Percentiles rank a stretch among this genome's conserved stretches.
Evolutionary conservation across 345 rosid species (phyloP).

Genomic region (Arabidopsis suecica): DNA sequence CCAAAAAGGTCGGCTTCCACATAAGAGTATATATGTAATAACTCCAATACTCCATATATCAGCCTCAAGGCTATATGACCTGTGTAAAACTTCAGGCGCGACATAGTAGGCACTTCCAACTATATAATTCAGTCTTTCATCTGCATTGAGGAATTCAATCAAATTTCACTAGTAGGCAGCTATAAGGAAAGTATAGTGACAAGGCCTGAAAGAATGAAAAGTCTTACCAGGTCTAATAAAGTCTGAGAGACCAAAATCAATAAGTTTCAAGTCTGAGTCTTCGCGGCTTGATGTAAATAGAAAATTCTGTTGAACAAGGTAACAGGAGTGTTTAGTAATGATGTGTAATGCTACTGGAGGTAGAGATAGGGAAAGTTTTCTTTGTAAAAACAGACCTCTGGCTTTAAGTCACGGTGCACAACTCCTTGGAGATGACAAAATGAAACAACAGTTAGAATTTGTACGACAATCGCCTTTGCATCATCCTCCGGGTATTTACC

Average conservation of each 20-base stretch:
- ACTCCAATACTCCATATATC: conserved; percentile 94
- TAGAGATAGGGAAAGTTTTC: background rate
- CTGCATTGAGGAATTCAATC: conserved; percentile 42
- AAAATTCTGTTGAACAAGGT: conserved; percentile 62
- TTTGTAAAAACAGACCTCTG: conserved; percentile 57
- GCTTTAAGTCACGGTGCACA: conserved; percentile 84
- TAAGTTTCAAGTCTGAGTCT: conserved; percentile 77
- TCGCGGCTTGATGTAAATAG: conserved; percentile 66
- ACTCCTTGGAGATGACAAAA: conserved; percentile 97
- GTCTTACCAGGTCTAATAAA: conserved; percentile 73
- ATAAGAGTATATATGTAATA: conserved; percentile 74
- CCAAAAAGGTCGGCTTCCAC: conserved; percentile 93
- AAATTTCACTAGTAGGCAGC: background rate
- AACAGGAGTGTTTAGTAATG: background rate
- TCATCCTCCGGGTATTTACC: conserved; percentile 85
- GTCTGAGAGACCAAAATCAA: conserved; percentile 91
- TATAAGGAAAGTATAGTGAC: conserved; percentile 6
- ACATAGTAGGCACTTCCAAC: conserved; percentile 91
- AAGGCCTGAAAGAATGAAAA: background rate
- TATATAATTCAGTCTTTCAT: conserved; percentile 82
- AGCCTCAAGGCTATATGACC: conserved; percentile 81
- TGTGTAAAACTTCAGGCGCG: conserved; percentile 88
- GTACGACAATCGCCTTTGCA: conserved; percentile 72
- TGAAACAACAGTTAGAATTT: conserved; percentile 74
- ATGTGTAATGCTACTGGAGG: background rate